phyloP scores from a whole-genome alignment of 768 basidiomycete genomes.

The Floccularia luteovirens region DNA sequence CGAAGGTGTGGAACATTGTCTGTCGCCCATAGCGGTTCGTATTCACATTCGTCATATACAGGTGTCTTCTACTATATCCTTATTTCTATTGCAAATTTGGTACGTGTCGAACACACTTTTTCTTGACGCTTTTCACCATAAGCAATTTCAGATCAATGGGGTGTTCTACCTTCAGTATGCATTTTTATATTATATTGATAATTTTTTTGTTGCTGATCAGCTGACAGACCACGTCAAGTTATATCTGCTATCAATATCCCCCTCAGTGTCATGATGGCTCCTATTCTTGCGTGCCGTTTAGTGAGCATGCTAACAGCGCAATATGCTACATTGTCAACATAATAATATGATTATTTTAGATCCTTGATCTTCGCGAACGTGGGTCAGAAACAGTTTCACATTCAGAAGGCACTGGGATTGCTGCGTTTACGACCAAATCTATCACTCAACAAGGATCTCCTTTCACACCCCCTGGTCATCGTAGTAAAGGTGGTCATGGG shows the following conservation, averaged over 20 bases:
- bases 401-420: constrained; percentile 64
- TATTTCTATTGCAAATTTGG: constrained; percentile 81
- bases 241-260: constrained; percentile 84
- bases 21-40: constrained; percentile 1
- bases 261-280: constrained; percentile 77
- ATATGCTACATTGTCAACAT: no score
- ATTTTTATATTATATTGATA: constrained; percentile 7
- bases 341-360: no score
- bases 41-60: constrained; percentile 13
- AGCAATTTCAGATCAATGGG: constrained; percentile 51
- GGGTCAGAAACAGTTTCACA: constrained; percentile 74
- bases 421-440: constrained; percentile 60
- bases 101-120: constrained; percentile 11
- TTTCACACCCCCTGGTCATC: constrained; percentile 41
- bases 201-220: constrained; percentile 6
- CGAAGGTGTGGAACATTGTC: constrained; percentile 42
- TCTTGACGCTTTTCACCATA: constrained; percentile 1
- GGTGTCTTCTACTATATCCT: constrained; percentile 82
- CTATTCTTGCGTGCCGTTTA: constrained; percentile 72
- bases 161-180: constrained; percentile 81
- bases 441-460: constrained; percentile 48
- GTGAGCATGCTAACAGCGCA: no score
- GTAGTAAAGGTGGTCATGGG: constrained; percentile 29
- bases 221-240: constrained; percentile 76
- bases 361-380: constrained; percentile 76